Base-by-base conservation (phyloP, 108 stramenopile species). In the Chaetoceros muelleri region DNA sequence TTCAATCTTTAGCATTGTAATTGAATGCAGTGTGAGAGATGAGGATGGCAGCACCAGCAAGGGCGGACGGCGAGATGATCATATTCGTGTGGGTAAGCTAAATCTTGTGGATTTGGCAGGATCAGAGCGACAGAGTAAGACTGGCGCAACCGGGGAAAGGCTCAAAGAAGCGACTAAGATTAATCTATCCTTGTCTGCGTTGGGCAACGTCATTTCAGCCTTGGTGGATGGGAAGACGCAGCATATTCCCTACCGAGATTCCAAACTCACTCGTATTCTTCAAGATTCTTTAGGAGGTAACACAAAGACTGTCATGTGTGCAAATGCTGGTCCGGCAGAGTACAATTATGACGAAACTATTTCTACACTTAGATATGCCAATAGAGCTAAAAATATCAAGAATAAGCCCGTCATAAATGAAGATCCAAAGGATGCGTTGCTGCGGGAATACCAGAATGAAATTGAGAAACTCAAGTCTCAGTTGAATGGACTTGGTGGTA, bases 341-440 rank as follows among this genome's bases (percentile, higher is more conserved):
- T 93, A 87, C 65, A 91, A 97, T 74, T 79, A 85, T 66, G 96
- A 97, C 53, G 96, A 97, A 60, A 93, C 92, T 2, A 65, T 97
- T 44, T 84, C 82, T 8, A 97, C 96, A n/a, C 76, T 97, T 7
- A 80, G 93, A 28, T 96, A 96, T 65, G 96, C 96, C 1, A 90
- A 92, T 48, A 80, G 90, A 13, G 94, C 96, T 21, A 93, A 94
- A 62, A 87, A 90, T 47, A 97, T 97, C 77, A 88, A 94, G 78
- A 95, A 95, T 66, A 83, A 78, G 70, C 94, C 94, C 2, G 73
- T 88, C 52, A 86, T 95, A 48, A 95, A 95, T 62, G 89, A 95
- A 62, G 73, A 95, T 55, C 94, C 94, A 23, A 95, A 95, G 61
- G 94, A 93, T 55, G 87, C 94, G 22, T 87, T 90, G 87, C 72